Percentiles rank a stretch among this genome's conserved stretches.
These are phyloP conservation scores for Paradendryphiella salina DNA, from an alignment of 2,329 filamentous ascomycete genomes.

Conservation along the genomic window DNA sequence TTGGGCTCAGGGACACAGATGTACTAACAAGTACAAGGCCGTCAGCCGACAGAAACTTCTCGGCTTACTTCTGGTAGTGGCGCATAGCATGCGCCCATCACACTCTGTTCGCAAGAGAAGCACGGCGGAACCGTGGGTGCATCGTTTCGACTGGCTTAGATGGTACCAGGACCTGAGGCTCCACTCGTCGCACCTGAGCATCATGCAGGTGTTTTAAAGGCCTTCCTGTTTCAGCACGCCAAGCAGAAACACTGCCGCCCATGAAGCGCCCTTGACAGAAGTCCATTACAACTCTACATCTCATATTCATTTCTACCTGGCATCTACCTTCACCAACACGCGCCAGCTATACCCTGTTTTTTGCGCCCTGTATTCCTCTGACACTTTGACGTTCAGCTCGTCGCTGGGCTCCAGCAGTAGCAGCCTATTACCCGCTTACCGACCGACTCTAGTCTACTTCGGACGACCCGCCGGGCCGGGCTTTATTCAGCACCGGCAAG, in stretches of 20 bases:
- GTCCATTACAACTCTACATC: not conserved
- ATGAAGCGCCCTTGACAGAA: not conserved
- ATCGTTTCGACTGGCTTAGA: not conserved
- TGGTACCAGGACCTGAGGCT: constrained; percentile 20
- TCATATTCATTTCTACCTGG: not conserved
- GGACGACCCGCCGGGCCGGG: constrained; percentile 18
- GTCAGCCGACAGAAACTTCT: not conserved
- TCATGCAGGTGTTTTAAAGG: constrained; percentile 21
- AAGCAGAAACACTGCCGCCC: constrained; percentile 24
- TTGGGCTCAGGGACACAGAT: too few species aligned
- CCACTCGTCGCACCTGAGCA: constrained; percentile 27
- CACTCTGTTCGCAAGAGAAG: not conserved
- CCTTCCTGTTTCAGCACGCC: constrained; percentile 33
- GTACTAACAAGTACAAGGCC: too few species aligned
- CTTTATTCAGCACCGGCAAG: constrained; percentile 21
- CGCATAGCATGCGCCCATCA: not conserved
- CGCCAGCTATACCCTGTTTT: not conserved
- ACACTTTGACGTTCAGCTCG: constrained; percentile 13
- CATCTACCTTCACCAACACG: not conserved
- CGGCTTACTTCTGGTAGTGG: not conserved
- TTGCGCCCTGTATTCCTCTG: not conserved
- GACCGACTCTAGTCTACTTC: constrained; percentile 19
- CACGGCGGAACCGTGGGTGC: not conserved
- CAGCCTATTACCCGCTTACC: constrained; percentile 26
- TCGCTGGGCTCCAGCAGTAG: constrained; percentile 16